These are phyloP conservation scores for Claviceps sp. DNA, from an alignment of 2,329 filamentous ascomycete species.

Conservation along the genomic window DNA sequence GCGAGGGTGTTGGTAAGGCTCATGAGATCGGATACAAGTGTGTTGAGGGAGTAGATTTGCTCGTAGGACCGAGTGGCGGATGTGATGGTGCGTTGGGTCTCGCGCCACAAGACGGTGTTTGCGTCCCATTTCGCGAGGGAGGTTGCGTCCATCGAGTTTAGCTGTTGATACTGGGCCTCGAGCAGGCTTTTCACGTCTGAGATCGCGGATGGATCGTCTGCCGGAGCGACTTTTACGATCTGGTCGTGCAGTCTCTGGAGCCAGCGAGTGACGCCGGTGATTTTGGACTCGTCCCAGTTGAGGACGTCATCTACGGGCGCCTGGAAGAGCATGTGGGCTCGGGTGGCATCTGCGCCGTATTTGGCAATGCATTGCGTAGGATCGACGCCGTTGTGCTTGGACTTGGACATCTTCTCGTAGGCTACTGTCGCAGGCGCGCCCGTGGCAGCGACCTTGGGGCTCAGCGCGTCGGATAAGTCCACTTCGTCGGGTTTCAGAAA, in stretches of 20 bases:
- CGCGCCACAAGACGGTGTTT: slow-evolving; percentile 44
- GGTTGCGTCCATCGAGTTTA: slow-evolving; percentile 17
- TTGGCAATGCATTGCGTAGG: slow-evolving; percentile 57
- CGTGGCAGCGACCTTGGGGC: slow-evolving; percentile 49
- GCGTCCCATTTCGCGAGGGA: slow-evolving; percentile 29
- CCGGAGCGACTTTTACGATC: slow-evolving; percentile 19
- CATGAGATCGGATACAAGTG: slow-evolving; percentile 71
- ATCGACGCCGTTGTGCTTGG: slow-evolving; percentile 84
- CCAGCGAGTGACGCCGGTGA: slow-evolving; percentile 72
- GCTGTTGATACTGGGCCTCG: slow-evolving; percentile 16
- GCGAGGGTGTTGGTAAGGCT: slow-evolving; percentile 59
- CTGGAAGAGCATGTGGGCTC: slow-evolving; percentile 81
- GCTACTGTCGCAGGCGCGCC: slow-evolving; percentile 46
- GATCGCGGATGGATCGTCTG: slow-evolving; percentile 6
- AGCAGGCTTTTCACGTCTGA: slow-evolving; percentile 23
- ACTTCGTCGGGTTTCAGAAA: slow-evolving; percentile 70
- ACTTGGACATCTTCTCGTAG: slow-evolving; percentile 92
- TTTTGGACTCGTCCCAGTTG: slow-evolving; percentile 78
- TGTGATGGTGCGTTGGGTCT: slow-evolving; percentile 52
- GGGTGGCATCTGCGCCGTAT: slow-evolving; percentile 71
- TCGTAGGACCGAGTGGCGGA: slow-evolving; percentile 57
- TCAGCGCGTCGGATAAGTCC: slow-evolving; percentile 41
- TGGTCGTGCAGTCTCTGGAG: slow-evolving; percentile 53
- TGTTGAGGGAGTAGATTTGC: slow-evolving; percentile 67
- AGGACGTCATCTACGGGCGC: slow-evolving; percentile 73